phyloP scores from a whole-genome alignment of 2,329 filamentous ascomycete species.

The Penicillium palitans region DNA sequence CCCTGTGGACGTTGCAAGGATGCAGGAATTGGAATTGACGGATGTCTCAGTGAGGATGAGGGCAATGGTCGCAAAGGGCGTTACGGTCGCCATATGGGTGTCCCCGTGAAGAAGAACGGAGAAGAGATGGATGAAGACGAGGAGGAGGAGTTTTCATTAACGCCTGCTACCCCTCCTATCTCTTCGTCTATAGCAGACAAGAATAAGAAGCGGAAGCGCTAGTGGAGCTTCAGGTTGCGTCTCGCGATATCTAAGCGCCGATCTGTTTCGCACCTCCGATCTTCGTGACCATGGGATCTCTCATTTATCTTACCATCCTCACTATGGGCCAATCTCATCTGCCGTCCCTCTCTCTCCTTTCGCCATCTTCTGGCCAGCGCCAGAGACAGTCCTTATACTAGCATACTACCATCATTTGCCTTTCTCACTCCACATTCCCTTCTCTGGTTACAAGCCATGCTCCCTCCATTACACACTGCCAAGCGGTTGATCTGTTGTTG shows the following conservation, averaged over 20 bases:
- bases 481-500: slow-evolving; percentile 26
- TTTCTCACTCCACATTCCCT: slow-evolving; percentile 21
- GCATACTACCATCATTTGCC: slow-evolving; percentile 9
- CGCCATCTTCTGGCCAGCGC: slow-evolving; percentile 17
- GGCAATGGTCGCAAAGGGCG: slow-evolving; percentile 95
- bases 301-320: slow-evolving; percentile 12
- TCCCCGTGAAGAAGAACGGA: slow-evolving; percentile 60
- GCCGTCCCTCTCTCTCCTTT: slow-evolving; percentile 11
- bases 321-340: slow-evolving; percentile 4
- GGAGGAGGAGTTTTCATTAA: slow-evolving; percentile 54
- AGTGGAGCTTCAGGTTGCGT: slow-evolving; percentile 15
- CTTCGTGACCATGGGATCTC: slow-evolving; percentile 5
- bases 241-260: slow-evolving; percentile 5
- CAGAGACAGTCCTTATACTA: slow-evolving; percentile 23
- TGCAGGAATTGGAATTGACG: slow-evolving; percentile 87
- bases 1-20: slow-evolving; percentile 95
- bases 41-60: slow-evolving; percentile 96
- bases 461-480: slow-evolving; percentile 26
- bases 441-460: slow-evolving; percentile 16
- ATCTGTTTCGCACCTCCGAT: slow-evolving; percentile 3
- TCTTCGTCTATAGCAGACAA: slow-evolving; percentile 52
- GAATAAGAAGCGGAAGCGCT: slow-evolving; percentile 70
- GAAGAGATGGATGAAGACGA: slow-evolving; percentile 51
- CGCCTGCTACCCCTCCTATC: slow-evolving; percentile 34
- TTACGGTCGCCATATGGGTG: slow-evolving; percentile 72